Percentiles rank a stretch among this genome's conserved stretches.
Evolutionary conservation across 2,329 filamentous ascomycete species (phyloP).

Genomic region (Rutstroemia sp.): DNA sequence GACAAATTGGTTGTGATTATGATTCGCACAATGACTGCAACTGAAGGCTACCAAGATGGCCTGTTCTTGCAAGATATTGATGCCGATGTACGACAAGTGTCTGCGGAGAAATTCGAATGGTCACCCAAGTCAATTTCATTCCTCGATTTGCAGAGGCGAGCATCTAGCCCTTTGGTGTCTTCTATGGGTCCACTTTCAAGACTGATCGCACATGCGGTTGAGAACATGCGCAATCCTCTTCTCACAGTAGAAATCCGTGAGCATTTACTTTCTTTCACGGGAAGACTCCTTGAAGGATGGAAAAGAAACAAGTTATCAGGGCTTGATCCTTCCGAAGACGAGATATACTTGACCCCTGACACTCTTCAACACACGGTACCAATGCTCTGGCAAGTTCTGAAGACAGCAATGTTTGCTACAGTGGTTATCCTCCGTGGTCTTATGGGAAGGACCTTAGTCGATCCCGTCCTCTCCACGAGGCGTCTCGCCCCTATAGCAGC

Average conservation of each 20-base stretch:
- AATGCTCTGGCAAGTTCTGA: slow-evolving; percentile 56
- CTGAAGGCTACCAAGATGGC: slow-evolving; percentile 54
- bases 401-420: slow-evolving; percentile 56
- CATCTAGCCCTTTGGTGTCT: slow-evolving; percentile 49
- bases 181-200: slow-evolving; percentile 56
- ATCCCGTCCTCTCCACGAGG: slow-evolving; percentile 41
- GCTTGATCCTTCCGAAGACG: slow-evolving; percentile 55
- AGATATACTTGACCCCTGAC: slow-evolving; percentile 47
- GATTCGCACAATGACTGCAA: slow-evolving; percentile 48
- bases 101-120: slow-evolving; percentile 51
- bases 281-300: slow-evolving; percentile 53
- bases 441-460: slow-evolving; percentile 50
- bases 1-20: slow-evolving; percentile 51
- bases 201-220: slow-evolving; percentile 54
- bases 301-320: slow-evolving; percentile 61
- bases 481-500: slow-evolving; percentile 50
- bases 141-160: slow-evolving; percentile 46
- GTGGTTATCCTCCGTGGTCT: slow-evolving; percentile 54
- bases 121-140: slow-evolving; percentile 48
- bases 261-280: slow-evolving; percentile 42
- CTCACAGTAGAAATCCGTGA: slow-evolving; percentile 39
- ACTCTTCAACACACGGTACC: slow-evolving; percentile 52
- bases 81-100: slow-evolving; percentile 46
- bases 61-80: slow-evolving; percentile 59
- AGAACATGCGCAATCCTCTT: slow-evolving; percentile 42